Conservation (phyloP, 169 alveolate genomes). For the Plasmodium gallinaceum region DNA sequence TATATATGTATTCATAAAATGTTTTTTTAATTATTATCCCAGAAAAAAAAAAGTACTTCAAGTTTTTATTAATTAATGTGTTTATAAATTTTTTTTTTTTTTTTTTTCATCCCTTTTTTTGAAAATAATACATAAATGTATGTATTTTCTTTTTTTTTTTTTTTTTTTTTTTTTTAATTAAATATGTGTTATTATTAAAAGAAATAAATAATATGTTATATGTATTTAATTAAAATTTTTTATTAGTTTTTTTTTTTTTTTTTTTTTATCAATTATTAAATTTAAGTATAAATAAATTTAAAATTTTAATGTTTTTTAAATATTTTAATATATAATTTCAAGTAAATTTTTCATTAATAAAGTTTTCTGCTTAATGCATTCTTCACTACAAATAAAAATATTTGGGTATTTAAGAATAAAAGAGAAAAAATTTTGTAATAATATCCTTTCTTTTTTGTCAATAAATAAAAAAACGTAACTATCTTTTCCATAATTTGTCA, state of each 20-base stretch:
- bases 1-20: neutral
- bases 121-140: no score
- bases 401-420: constrained; percentile 42
- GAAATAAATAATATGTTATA: neutral
- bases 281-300: constrained; percentile 7
- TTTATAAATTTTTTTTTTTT: neutral
- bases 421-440: constrained; percentile 26
- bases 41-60: no score
- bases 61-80: neutral
- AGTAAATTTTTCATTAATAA: constrained; percentile 41
- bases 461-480: constrained; percentile 51
- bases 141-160: constrained; percentile 1
- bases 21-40: no score
- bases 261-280: constrained; percentile 7
- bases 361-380: constrained; percentile 53
- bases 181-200: neutral
- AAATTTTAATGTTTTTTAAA: neutral
- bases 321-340: constrained; percentile 30
- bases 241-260: neutral
- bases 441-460: constrained; percentile 56
- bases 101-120: no score
- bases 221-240: neutral
- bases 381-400: constrained; percentile 50
- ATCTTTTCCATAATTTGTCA: constrained; percentile 69
- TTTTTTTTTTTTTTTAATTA: constrained; percentile 7